Percentiles rank a stretch among this genome's conserved stretches.
These are phyloP conservation scores for Diaporthe aspalathi DNA, from an alignment of 2,329 filamentous ascomycete genomes.

Conservation along the genomic window DNA sequence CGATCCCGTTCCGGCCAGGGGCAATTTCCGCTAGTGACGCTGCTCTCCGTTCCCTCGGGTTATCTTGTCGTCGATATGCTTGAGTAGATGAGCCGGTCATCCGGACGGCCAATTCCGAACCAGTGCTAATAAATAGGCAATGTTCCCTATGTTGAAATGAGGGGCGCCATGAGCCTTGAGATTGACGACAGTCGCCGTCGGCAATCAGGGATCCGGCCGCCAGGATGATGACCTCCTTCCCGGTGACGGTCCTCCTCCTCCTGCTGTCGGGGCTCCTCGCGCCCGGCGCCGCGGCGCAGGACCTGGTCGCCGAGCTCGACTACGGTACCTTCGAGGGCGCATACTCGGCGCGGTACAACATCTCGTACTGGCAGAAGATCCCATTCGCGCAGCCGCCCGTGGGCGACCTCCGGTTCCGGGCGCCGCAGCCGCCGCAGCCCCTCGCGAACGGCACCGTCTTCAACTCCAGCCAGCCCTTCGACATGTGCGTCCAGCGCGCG, in stretches of 20 bases:
- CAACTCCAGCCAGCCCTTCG: constrained; percentile 64
- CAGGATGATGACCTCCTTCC: constrained; percentile 31
- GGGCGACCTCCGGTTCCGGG: constrained; percentile 69
- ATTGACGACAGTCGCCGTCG: constrained; percentile 6
- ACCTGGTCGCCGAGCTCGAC: constrained; percentile 55
- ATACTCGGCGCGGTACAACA: constrained; percentile 63
- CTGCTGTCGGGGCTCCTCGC: constrained; percentile 3
- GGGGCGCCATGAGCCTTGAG: neutral
- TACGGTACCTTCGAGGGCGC: constrained; percentile 65
- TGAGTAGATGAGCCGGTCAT: neutral
- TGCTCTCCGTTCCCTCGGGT: constrained; percentile 30
- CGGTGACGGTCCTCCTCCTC: neutral
- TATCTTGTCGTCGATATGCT: constrained; percentile 30
- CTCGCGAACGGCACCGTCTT: constrained; percentile 61
- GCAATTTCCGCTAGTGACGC: neutral
- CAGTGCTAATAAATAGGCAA: neutral
- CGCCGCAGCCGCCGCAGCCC: constrained; percentile 65
- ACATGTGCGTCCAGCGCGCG: constrained; percentile 69
- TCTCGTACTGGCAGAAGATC: constrained; percentile 70
- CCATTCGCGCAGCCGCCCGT: constrained; percentile 70
- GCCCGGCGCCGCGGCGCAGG: constrained; percentile 31
- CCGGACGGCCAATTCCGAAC: constrained; percentile 11
- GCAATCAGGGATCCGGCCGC: neutral
- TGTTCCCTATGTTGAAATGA: neutral
- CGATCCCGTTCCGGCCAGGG: neutral